Evolutionary conservation across 2,329 filamentous ascomycete genomes (phyloP).

Genomic region (Fusarium virguliforme): DNA sequence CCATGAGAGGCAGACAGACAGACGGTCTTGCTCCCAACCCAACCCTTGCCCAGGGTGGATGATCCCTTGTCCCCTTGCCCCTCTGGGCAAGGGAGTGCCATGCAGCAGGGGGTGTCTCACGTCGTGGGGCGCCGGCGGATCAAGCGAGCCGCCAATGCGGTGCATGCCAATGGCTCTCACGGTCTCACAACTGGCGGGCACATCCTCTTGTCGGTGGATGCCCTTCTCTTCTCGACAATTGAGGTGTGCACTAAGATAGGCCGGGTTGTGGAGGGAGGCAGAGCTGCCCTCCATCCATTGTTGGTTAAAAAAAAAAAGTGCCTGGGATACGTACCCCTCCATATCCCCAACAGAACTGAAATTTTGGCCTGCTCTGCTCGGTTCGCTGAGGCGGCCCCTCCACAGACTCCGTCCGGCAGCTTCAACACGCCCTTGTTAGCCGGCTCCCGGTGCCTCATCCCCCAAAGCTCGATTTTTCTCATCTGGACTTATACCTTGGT

Average conservation of each 20-base stretch:
- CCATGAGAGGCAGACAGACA: neutral
- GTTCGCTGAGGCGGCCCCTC: constrained; percentile 50
- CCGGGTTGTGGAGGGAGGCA: constrained; percentile 46
- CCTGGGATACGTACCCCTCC: constrained; percentile 52
- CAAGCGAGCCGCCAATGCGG: constrained; percentile 50
- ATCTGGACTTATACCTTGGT: constrained; percentile 52
- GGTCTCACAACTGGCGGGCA: constrained; percentile 44
- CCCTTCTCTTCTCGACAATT: constrained; percentile 41
- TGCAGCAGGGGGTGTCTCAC: constrained; percentile 47
- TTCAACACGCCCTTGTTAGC: constrained; percentile 47
- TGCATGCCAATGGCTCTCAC: constrained; percentile 50
- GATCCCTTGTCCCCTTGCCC: constrained; percentile 43
- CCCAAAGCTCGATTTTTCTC: constrained; percentile 48
- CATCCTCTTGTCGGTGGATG: constrained; percentile 35
- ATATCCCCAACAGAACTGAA: constrained; percentile 64
- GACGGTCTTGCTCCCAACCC: constrained; percentile 31
- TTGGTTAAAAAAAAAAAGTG: constrained; percentile 41
- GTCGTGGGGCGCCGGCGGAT: constrained; percentile 51
- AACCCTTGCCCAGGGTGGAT: constrained; percentile 39
- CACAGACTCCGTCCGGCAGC: constrained; percentile 47
- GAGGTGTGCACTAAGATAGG: constrained; percentile 45
- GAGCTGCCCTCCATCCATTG: constrained; percentile 34
- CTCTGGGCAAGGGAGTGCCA: constrained; percentile 37
- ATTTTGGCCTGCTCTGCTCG: constrained; percentile 51
- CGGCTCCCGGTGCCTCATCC: constrained; percentile 40